Percentiles rank a stretch among this genome's conserved stretches.
These are phyloP conservation scores for Besnoitia besnoiti DNA, from an alignment of 169 alveolate genomes.

Conservation along the genomic window DNA sequence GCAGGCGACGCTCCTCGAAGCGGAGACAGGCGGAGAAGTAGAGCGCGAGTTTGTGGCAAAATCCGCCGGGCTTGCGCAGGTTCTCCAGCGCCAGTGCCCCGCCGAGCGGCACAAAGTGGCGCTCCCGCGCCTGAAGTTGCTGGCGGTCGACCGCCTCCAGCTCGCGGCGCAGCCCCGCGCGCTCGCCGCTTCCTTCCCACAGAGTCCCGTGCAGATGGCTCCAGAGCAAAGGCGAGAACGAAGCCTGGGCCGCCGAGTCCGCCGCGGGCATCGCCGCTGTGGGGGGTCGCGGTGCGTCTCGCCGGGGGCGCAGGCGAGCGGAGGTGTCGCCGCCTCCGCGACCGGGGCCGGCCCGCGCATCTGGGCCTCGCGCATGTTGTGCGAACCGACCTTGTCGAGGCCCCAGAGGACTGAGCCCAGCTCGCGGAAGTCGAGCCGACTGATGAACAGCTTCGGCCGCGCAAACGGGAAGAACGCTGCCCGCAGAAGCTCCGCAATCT, in stretches of 20 bases:
- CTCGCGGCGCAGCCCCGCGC: neutral
- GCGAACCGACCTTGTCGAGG: neutral
- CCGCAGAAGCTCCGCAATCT: neutral
- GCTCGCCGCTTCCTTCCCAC: neutral
- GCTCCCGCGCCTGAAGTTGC: neutral
- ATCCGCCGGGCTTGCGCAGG: slow-evolving; percentile 7
- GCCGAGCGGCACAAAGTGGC: slow-evolving; percentile 13
- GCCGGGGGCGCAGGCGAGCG: neutral
- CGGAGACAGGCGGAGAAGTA: slow-evolving; percentile 10
- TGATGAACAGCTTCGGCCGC: slow-evolving; percentile 6
- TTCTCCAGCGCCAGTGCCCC: neutral
- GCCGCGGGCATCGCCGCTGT: neutral
- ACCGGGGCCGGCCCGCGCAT: neutral
- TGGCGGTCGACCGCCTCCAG: neutral
- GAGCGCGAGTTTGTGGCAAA: slow-evolving; percentile 21
- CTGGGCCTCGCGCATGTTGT: slow-evolving; percentile 20
- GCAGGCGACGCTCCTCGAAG: neutral
- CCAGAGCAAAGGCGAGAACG: neutral
- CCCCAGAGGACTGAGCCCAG: slow-evolving; percentile 18
- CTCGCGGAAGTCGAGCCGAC: slow-evolving; percentile 1
- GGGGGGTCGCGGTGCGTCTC: neutral
- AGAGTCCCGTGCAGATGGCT: neutral
- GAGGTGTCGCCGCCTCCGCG: neutral
- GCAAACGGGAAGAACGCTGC: neutral
- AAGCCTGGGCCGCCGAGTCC: neutral